A percentile compares a stretch with the other conserved stretches of the same genome.
These are phyloP conservation scores for Aspergillus campestris DNA, from an alignment of 495 filamentous ascomycete genomes.

Conservation along the genomic window DNA sequence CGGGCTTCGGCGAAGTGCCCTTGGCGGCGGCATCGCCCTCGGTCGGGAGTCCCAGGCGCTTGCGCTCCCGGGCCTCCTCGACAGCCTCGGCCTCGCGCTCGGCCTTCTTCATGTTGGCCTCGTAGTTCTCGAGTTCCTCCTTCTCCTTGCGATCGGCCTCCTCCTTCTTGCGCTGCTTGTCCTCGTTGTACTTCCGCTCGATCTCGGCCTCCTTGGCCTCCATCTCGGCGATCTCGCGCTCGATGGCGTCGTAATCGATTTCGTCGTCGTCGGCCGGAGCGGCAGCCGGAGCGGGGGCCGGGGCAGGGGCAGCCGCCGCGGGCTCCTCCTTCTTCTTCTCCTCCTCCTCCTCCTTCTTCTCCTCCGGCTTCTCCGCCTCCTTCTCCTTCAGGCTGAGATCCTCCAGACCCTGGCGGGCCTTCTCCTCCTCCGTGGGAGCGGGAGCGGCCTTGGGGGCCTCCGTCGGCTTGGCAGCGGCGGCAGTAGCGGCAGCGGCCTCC, in stretches of 20 bases:
- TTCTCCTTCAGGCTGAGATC: constrained; percentile 35
- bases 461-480: constrained; percentile 37
- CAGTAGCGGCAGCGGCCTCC: constrained; percentile 37
- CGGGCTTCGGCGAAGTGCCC: constrained; percentile 47
- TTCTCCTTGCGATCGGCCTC: constrained; percentile 53
- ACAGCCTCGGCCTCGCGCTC: constrained; percentile 49
- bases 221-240: constrained; percentile 43
- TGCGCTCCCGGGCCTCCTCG: constrained; percentile 45
- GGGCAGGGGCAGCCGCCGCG: constrained; percentile 21
- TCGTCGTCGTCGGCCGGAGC: constrained; percentile 40
- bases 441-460: constrained; percentile 17
- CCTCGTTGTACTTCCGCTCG: constrained; percentile 51
- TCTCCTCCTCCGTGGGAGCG: constrained; percentile 25
- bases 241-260: constrained; percentile 43
- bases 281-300: constrained; percentile 26
- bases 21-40: constrained; percentile 34
- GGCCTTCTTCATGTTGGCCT: constrained; percentile 48
- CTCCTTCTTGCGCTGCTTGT: constrained; percentile 53
- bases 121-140: constrained; percentile 40
- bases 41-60: constrained; percentile 24
- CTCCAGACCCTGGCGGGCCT: constrained; percentile 23
- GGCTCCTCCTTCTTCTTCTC: constrained; percentile 22
- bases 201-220: constrained; percentile 53
- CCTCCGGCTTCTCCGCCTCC: constrained; percentile 27
- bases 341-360: constrained; percentile 26